Base-by-base conservation (phyloP, 441 rosid genomes). In the Arabidopsis lyrata region DNA sequence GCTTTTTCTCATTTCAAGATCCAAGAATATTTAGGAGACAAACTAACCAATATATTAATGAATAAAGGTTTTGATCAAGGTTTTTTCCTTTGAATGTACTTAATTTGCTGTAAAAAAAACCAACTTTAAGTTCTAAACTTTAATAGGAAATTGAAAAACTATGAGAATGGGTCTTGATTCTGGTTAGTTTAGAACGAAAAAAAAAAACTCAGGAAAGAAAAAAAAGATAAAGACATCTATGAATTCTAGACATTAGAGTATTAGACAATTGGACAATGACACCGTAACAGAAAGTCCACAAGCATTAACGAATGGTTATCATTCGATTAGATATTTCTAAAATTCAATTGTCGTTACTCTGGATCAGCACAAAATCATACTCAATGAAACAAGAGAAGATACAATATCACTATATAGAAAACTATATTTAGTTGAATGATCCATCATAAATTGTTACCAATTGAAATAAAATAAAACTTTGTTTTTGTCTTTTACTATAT, bases 1-100 rank as follows among this genome's bases (percentile, higher is more conserved):
- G 45, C 64, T 56, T 54, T 55, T 56, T 68, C 54, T 42, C 72
- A 15, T 68, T 68, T 56, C 71, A 24, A 66, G 71, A 66, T 52
- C 71, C 64, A 68, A 68, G 22, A 68, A 15, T 29, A 68, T 12
- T 0, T 29, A 11, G 44, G 13, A 29, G 44, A 68, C 44, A 13
- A 32, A 4, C 14, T 65, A 20, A 48, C 29, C 45, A 35, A 35
- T 16, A 35, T 27, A 35, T 8, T 41, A 41, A 41, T 8, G 12
- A 27, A 9, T 61, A 8, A 22, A 5, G 22, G 0, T 29, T 29
- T 41, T 13, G 8, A 48, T 45, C 1, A 34, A 35, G 14, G 8
- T 5, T 50, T 5, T 50, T 36, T 31, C 63, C 35, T 41, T 55
- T 14, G 20, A 20, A 50, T 50, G 48, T 14, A 66, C 58, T 36